These are phyloP conservation scores for Candida neerlandica DNA, from an alignment of 1,139 yeast species.

Conservation along the genomic window DNA sequence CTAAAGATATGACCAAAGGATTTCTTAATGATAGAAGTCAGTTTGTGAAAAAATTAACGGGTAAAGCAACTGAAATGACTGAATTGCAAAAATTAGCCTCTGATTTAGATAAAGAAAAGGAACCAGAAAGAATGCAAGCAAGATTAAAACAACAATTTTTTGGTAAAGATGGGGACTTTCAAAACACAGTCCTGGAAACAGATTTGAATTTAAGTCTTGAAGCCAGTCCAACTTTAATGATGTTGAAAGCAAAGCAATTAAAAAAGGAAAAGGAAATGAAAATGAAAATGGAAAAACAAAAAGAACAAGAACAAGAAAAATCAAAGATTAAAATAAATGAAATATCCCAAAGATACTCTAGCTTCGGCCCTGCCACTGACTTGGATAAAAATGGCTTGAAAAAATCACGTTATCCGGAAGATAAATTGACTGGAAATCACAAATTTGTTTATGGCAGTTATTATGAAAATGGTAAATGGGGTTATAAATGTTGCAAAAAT, in stretches of 20 bases:
- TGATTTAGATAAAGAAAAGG: conserved; percentile 35
- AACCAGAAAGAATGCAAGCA: conserved; percentile 19
- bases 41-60: conserved; percentile 54
- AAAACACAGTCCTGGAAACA: conserved; percentile 28
- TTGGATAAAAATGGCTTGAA: conserved; percentile 16
- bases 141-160: conserved; percentile 13
- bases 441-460: conserved; percentile 51
- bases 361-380: neutral
- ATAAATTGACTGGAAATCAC: conserved; percentile 40
- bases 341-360: neutral
- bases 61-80: conserved; percentile 54
- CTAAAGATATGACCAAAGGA: conserved; percentile 49
- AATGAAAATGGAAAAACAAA: conserved; percentile 16
- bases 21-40: conserved; percentile 51
- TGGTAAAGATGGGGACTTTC: conserved; percentile 11
- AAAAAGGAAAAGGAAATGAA: conserved; percentile 29
- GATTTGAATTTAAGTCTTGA: conserved; percentile 50
- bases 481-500: conserved; percentile 48
- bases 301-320: conserved; percentile 24
- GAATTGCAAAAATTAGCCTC: conserved; percentile 57
- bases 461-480: conserved; percentile 52
- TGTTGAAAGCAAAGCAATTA: conserved; percentile 44
- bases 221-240: conserved; percentile 62
- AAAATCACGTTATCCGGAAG: conserved; percentile 38
- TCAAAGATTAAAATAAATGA: conserved; percentile 20